These are phyloP conservation scores for Buxus sempervirens DNA, from an alignment of 164 flowering plant species.

Conservation along the genomic window DNA sequence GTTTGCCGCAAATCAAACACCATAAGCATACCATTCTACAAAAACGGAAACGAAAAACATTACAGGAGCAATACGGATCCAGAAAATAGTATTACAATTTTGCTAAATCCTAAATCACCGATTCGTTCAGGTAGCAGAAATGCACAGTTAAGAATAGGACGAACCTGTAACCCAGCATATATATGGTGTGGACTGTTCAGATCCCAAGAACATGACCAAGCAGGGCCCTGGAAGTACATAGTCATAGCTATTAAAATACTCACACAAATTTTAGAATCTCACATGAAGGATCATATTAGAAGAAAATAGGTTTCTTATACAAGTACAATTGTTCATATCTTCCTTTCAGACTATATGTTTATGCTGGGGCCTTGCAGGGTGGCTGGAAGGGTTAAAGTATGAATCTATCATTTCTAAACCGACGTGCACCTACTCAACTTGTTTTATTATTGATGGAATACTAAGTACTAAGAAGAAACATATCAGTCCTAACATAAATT, in stretches of 20 bases:
- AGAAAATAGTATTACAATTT: background rate
- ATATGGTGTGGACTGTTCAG: conserved; percentile 46
- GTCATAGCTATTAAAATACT: background rate
- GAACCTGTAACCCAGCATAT: conserved; percentile 92
- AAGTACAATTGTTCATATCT: too few species aligned
- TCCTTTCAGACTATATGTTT: too few species aligned
- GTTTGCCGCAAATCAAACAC: conserved; percentile 88
- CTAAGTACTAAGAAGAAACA: too few species aligned
- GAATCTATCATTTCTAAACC: too few species aligned
- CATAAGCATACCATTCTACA: conserved; percentile 79
- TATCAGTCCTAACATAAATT: too few species aligned
- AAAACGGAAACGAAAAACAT: background rate
- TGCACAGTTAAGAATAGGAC: background rate
- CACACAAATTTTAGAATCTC: too few species aligned
- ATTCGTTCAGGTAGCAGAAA: background rate
- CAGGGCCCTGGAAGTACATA: conserved; percentile 53
- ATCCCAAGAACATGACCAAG: conserved; percentile 99
- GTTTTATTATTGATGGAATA: too few species aligned
- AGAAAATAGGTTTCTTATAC: too few species aligned
- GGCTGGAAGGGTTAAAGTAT: too few species aligned
- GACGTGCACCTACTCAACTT: too few species aligned
- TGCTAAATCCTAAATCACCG: background rate
- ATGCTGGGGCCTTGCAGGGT: too few species aligned
- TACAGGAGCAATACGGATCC: background rate
- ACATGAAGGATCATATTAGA: too few species aligned